phyloP scores from a whole-genome alignment of 2,329 filamentous ascomycete species.

The Scleromitrula shiraiana region DNA sequence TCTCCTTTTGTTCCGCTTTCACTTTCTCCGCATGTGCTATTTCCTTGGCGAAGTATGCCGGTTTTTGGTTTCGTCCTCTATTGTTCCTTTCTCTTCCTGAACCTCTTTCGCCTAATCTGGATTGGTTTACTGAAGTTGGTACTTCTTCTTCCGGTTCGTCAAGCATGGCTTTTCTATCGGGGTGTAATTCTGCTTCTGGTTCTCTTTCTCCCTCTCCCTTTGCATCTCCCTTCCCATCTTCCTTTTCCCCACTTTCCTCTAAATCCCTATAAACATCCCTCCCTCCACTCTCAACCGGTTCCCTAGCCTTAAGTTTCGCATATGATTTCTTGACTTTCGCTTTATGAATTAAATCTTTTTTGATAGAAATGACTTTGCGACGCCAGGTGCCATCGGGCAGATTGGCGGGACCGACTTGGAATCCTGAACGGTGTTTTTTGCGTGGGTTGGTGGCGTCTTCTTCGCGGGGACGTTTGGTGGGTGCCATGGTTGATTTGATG shows the following conservation, averaged over 20 bases:
- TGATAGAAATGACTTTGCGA: conserved; percentile 86
- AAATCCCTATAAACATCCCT: neutral
- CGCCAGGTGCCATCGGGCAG: conserved; percentile 83
- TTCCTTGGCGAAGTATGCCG: conserved; percentile 30
- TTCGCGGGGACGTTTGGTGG: conserved; percentile 46
- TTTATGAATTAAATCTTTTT: conserved; percentile 80
- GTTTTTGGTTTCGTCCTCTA: neutral
- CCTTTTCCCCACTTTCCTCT: neutral
- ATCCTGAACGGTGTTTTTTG: conserved; percentile 59
- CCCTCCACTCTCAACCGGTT: conserved; percentile 9
- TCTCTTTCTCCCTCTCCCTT: neutral
- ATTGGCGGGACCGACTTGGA: conserved; percentile 81
- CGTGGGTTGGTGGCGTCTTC: conserved; percentile 32
- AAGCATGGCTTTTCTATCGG: conserved; percentile 51
- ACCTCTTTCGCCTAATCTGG: neutral
- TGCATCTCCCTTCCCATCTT: too few species aligned
- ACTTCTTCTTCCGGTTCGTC: conserved; percentile 33
- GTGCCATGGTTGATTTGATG: conserved; percentile 42
- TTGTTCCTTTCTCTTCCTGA: neutral
- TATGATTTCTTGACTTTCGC: conserved; percentile 91
- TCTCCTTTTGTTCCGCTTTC: conserved; percentile 49
- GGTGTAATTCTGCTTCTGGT: conserved; percentile 42
- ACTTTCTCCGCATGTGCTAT: conserved; percentile 35
- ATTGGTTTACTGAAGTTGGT: conserved; percentile 11
- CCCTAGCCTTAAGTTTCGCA: conserved; percentile 67